Evolutionary conservation across 2,329 filamentous ascomycete genomes (phyloP), one percentile per base, ranked within the genome.

Genomic region (Sclerotinia glacialis): DNA sequence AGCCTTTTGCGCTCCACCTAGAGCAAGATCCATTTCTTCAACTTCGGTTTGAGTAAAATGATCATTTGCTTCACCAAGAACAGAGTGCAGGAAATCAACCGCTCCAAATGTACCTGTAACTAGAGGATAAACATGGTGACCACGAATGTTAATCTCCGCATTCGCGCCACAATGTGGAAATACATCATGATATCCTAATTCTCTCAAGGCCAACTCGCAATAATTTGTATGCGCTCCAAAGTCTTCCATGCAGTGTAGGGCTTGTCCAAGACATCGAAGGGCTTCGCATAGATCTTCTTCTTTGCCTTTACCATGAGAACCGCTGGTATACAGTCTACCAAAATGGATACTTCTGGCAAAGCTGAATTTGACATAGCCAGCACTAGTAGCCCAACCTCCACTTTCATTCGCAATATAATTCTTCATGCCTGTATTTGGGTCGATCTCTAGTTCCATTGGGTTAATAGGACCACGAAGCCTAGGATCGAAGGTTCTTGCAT

Each of bases 371-470:
- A 97, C 83, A 74, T 94, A 97, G 49, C 91, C 93, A 9, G 91
- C 82, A 70, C 93, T 97, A 26, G 95, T 99, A 1, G 93, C 92
- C 91, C 93, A 97, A 50, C 86, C 85, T 5, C 93, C 92, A 18
- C 80, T 82, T 77, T 98, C 94, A 74, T 97, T 98, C 68, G 94
- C 88, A 72, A 99, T 98, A 78, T 99, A 99, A 77, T 98, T 98
- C 79, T 98, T 99, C 94, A 99, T 97, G n/a, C 93, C 93, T 0
- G 91, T 95, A 7, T 84, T 80, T 44, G 80, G 80, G 74, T 95
- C 91, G 66, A 95, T 85, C 68, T 91, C 87, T 26, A 91, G 85
- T 75, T 95, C 91, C 50, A 85, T 78, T 5, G 85, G 83, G 68
- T 86, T 81, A 11, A 98, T 87, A 0, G 93, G 93, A 0, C 88